Conservation (phyloP, 192 early-diverging fungal genomes). For the Coemansia interrupta region DNA sequence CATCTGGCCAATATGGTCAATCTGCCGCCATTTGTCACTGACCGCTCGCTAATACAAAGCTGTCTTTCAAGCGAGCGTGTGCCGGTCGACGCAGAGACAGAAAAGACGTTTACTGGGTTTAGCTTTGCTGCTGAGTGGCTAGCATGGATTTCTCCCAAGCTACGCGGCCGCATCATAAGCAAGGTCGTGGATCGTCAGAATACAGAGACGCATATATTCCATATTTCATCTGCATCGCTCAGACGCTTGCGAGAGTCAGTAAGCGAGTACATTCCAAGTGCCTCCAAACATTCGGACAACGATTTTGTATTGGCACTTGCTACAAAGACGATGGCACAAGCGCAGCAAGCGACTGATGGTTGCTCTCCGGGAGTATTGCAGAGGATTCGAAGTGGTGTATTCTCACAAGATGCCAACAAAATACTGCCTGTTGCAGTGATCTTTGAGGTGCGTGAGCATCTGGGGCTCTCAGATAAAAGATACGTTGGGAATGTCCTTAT, state of each 20-base stretch:
- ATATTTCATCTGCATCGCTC: slow-evolving; percentile 28
- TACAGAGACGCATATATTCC: slow-evolving; percentile 40
- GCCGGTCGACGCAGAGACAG: slow-evolving; percentile 21
- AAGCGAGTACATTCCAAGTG: slow-evolving; percentile 15
- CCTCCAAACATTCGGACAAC: slow-evolving; percentile 12
- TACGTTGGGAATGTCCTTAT: slow-evolving; percentile 38
- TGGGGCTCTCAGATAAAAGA: slow-evolving; percentile 5
- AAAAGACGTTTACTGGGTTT: slow-evolving; percentile 19
- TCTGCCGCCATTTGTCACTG: slow-evolving; percentile 23
- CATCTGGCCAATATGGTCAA: background rate
- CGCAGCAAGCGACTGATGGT: slow-evolving; percentile 17
- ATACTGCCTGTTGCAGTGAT: slow-evolving; percentile 28
- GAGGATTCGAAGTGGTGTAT: background rate
- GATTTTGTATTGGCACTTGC: slow-evolving; percentile 29
- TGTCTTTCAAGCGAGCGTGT: slow-evolving; percentile 18
- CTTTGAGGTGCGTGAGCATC: slow-evolving; percentile 23
- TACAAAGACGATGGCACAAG: slow-evolving; percentile 35
- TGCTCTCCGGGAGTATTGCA: background rate
- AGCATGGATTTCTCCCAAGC: slow-evolving; percentile 43
- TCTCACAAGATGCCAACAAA: no score
- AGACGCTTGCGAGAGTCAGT: slow-evolving; percentile 17
- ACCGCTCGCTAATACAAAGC: slow-evolving; percentile 16
- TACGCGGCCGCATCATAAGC: slow-evolving; percentile 31
- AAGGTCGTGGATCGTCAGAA: slow-evolving; percentile 26
- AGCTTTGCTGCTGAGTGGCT: slow-evolving; percentile 29